A percentile compares a stretch with the other conserved stretches of the same genome.
These are phyloP conservation scores for Flaveria ramosissima DNA, from an alignment of 129 eudicot species.

Conservation along the genomic window DNA sequence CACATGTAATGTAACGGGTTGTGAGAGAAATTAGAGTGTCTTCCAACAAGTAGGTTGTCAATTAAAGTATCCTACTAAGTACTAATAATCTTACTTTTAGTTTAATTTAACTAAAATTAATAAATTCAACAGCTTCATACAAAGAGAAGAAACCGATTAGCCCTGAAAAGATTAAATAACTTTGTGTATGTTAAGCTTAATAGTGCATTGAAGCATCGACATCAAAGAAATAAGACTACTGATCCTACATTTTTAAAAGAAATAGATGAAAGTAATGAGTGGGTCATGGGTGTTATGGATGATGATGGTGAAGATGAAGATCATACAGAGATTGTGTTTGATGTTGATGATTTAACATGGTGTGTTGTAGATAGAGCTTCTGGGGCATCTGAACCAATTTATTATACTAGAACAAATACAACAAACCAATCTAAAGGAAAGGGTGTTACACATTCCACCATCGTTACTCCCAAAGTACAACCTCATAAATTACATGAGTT, in stretches of 20 bases:
- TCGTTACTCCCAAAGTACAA: too few relatives aligned
- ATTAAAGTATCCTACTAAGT: too few relatives aligned
- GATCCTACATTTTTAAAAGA: neutral
- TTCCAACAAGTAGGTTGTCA: too few relatives aligned
- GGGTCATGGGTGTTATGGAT: too few relatives aligned
- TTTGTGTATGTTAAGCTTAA: conserved; percentile 12
- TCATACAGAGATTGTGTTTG: neutral
- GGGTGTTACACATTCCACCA: too few relatives aligned
- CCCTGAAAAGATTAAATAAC: neutral
- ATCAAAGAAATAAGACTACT: neutral
- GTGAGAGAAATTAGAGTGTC: neutral
- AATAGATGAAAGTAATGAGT: neutral
- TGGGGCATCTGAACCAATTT: too few relatives aligned
- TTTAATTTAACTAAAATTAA: neutral
- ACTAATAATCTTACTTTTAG: neutral
- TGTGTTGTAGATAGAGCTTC: too few relatives aligned
- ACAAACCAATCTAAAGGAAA: too few relatives aligned
- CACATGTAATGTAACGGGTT: neutral
- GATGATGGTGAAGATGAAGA: neutral
- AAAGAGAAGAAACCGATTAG: neutral
- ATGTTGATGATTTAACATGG: neutral
- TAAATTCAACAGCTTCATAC: neutral
- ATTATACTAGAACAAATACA: too few relatives aligned
- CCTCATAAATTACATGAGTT: too few relatives aligned
- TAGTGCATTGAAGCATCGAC: neutral